Percentiles rank a stretch among this genome's conserved stretches.
These are phyloP conservation scores for Populus tremula DNA, from an alignment of 345 rosid genomes.

Conservation along the genomic window DNA sequence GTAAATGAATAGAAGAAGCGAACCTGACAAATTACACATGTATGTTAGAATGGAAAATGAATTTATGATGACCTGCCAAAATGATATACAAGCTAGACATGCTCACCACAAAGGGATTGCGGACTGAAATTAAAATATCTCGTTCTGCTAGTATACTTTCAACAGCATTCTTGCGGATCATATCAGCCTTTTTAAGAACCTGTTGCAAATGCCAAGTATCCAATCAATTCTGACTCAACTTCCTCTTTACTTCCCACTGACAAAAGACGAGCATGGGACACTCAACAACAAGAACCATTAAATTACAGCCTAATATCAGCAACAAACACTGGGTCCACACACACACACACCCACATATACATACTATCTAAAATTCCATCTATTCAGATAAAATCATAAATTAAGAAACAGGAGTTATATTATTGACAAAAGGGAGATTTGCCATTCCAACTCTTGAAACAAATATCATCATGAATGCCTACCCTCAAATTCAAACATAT, in stretches of 20 bases:
- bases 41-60: constrained; percentile 27
- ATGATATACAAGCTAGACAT: constrained; percentile 38
- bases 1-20: constrained; percentile 99
- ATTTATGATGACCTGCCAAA: constrained; percentile 20
- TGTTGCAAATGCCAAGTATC: constrained; percentile 30
- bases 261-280: not conserved
- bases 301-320: not conserved
- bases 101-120: constrained; percentile 99
- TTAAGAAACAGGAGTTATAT: not conserved
- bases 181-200: constrained; percentile 99
- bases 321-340: not conserved
- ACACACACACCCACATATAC: too few species aligned
- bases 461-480: not conserved
- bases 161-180: constrained; percentile 99
- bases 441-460: not conserved
- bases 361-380: not conserved
- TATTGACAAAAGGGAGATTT: not conserved
- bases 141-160: constrained; percentile 99
- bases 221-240: constrained; percentile 7
- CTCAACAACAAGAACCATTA: not conserved
- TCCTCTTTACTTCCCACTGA: not conserved
- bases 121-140: constrained; percentile 97
- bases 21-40: constrained; percentile 57
- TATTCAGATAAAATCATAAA: not conserved
- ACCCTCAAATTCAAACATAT: not conserved